Evolutionary conservation across 1,139 yeast species (phyloP).

Genomic region (Sugiyamaella sp.): DNA sequence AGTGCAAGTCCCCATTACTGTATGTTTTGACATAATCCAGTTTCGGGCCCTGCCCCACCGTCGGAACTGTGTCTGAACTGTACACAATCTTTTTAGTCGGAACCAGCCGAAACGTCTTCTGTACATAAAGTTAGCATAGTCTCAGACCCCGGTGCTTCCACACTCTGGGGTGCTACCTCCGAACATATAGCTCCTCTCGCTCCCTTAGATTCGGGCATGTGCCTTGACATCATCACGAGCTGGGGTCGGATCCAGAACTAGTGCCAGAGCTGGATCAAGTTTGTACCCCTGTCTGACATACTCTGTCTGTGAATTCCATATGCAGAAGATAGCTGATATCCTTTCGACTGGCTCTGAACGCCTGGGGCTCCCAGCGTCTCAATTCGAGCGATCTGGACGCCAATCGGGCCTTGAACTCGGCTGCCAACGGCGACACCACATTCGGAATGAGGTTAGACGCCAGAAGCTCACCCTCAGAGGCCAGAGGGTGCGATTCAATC

Average conservation of each 20-base stretch:
- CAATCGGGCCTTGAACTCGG: constrained; percentile 27
- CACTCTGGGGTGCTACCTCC: background rate
- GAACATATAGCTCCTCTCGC: background rate
- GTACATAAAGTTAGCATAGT: background rate
- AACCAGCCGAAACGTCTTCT: constrained; percentile 17
- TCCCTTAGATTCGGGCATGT: background rate
- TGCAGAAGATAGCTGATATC: constrained; percentile 32
- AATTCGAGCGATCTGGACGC: constrained; percentile 28
- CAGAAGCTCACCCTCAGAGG: constrained; percentile 29
- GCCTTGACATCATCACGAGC: background rate
- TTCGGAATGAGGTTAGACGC: constrained; percentile 23
- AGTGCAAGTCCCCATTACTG: constrained; percentile 38
- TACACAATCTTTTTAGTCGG: constrained; percentile 15
- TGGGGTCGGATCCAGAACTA: background rate
- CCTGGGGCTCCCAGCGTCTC: constrained; percentile 30
- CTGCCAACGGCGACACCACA: constrained; percentile 25
- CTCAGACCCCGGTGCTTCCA: background rate
- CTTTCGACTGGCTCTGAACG: constrained; percentile 27
- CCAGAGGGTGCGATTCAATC: constrained; percentile 29
- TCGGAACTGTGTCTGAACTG: constrained; percentile 2
- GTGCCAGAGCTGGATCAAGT: too few relatives aligned
- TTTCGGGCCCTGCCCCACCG: constrained; percentile 10
- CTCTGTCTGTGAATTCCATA: constrained; percentile 30
- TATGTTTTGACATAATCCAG: constrained; percentile 43
- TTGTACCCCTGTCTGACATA: too few relatives aligned